These are phyloP conservation scores for Penicillium coffeae DNA, from an alignment of 495 filamentous ascomycete genomes.

Conservation along the genomic window DNA sequence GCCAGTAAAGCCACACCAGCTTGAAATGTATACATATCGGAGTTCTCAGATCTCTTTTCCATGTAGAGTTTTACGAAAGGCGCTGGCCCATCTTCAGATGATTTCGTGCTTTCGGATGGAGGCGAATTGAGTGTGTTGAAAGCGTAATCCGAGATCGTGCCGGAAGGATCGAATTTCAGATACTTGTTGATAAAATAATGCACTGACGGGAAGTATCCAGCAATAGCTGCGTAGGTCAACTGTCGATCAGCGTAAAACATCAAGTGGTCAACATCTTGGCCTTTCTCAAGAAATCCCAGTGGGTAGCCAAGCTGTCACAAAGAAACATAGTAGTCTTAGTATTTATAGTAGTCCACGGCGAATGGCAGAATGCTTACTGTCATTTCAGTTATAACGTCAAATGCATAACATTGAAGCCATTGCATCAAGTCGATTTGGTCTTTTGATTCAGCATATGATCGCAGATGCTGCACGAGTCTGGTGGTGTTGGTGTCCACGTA, in stretches of 20 bases:
- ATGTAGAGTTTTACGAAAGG: not conserved
- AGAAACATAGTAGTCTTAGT: not conserved
- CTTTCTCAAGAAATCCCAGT: conserved; percentile 53
- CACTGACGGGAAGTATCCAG: not conserved
- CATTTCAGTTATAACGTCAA: conserved; percentile 56
- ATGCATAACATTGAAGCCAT: conserved; percentile 49
- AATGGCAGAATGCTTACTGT: conserved; percentile 25
- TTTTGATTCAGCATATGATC: conserved; percentile 11
- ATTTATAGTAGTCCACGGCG: not conserved
- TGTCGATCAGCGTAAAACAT: conserved; percentile 37
- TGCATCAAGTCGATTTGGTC: conserved; percentile 4
- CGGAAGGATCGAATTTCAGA: not conserved
- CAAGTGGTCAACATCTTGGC: conserved; percentile 53
- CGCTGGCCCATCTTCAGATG: not conserved
- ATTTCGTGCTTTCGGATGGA: not conserved
- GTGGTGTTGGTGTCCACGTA: conserved; percentile 42
- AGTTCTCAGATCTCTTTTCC: not conserved
- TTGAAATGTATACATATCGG: not conserved
- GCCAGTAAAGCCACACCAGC: not conserved
- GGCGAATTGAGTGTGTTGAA: not conserved
- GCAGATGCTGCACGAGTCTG: conserved; percentile 31
- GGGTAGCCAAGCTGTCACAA: conserved; percentile 41
- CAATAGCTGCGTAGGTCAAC: not conserved
- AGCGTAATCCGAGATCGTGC: not conserved
- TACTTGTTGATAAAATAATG: not conserved